Evolutionary conservation across 768 basidiomycete species (phyloP).

Genomic region (Coprinopsis cinerea): DNA sequence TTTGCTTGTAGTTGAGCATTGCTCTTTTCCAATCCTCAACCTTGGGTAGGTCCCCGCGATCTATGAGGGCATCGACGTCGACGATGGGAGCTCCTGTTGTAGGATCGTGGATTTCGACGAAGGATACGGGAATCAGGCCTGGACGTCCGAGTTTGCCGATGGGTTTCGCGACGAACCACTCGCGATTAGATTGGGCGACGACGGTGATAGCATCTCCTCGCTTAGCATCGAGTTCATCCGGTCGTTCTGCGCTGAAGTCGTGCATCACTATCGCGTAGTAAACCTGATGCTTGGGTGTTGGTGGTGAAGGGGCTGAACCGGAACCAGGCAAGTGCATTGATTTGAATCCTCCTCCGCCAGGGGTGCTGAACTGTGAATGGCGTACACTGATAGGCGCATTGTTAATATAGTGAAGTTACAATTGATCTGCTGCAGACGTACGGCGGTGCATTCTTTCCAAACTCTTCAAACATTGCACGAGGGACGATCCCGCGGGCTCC

Average conservation of each 20-base stretch:
- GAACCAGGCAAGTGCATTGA: too few relatives aligned
- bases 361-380: conserved; percentile 33
- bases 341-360: conserved; percentile 10
- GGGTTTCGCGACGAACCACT: conserved; percentile 99
- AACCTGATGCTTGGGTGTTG: conserved; percentile 46
- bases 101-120: conserved; percentile 95
- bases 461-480: conserved; percentile 83
- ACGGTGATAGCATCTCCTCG: conserved; percentile 92
- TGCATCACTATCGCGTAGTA: conserved; percentile 95
- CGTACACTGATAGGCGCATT: conserved; percentile 29
- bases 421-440: conserved; percentile 30
- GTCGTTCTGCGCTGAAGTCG: conserved; percentile 91
- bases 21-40: conserved; percentile 99
- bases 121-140: conserved; percentile 93
- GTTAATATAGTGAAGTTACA: conserved; percentile 10
- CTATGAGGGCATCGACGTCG: conserved; percentile 75
- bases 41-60: conserved; percentile 81
- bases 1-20: conserved; percentile 93
- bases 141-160: conserved; percentile 93
- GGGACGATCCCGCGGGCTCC: conserved; percentile 91
- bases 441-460: conserved; percentile 66
- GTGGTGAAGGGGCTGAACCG: conserved; percentile 17
- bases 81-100: conserved; percentile 72
- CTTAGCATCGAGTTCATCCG: conserved; percentile 94
- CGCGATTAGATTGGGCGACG: conserved; percentile 98